A percentile compares a stretch with the other conserved stretches of the same genome.
phyloP scores from a whole-genome alignment of 2,329 filamentous ascomycete species.

The Aspergillus glaucus region DNA sequence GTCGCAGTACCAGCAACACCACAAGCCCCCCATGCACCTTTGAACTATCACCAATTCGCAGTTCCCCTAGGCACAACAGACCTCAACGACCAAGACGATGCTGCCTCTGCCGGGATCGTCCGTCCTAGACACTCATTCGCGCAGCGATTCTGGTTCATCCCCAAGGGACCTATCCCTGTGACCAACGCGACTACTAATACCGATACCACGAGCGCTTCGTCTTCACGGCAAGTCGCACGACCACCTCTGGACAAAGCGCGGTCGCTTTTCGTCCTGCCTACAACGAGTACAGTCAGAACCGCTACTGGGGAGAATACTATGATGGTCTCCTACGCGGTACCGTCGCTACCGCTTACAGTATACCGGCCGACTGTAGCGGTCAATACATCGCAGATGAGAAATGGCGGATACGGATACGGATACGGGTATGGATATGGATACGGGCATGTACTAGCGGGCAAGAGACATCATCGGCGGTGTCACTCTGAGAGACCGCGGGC shows the following conservation, averaged over 20 bases:
- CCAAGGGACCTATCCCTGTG: not conserved
- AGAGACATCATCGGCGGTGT: slow-evolving; percentile 28
- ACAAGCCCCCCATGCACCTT: not conserved
- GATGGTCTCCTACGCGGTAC: slow-evolving; percentile 18
- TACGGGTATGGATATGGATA: not conserved
- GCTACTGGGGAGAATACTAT: slow-evolving; percentile 7
- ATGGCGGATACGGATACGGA: not conserved
- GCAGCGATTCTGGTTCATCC: slow-evolving; percentile 20
- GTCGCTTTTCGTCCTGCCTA: slow-evolving; percentile 25
- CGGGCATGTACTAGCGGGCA: slow-evolving; percentile 7
- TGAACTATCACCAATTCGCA: slow-evolving; percentile 5
- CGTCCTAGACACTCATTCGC: slow-evolving; percentile 14
- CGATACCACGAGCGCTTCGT: slow-evolving; percentile 4
- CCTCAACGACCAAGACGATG: slow-evolving; percentile 19
- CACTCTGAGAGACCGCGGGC: slow-evolving; percentile 34
- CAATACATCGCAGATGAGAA: not conserved
- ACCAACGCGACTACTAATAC: not conserved
- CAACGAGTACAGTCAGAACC: slow-evolving; percentile 8
- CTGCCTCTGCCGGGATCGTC: slow-evolving; percentile 28
- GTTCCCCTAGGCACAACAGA: slow-evolving; percentile 17
- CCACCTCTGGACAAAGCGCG: slow-evolving; percentile 26
- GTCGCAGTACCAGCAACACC: slow-evolving; percentile 9
- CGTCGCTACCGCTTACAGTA: slow-evolving; percentile 2
- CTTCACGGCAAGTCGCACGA: slow-evolving; percentile 24
- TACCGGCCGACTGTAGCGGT: slow-evolving; percentile 7